Conservation (phyloP, 495 filamentous ascomycete species). For the Neurospora sp. region DNA sequence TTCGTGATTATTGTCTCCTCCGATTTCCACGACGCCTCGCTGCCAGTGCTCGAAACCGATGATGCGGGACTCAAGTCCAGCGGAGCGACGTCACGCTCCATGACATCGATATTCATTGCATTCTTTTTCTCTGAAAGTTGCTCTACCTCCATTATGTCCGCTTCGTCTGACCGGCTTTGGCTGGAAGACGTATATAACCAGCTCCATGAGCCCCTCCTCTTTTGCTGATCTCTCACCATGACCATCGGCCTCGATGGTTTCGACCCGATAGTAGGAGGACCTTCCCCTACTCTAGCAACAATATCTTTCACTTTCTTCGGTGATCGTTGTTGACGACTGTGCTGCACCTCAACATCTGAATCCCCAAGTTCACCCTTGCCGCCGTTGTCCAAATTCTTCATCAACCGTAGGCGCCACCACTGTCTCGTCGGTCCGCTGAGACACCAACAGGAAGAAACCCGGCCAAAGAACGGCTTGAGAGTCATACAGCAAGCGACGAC, state of each 20-base stretch:
- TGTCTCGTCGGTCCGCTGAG: background rate
- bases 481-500: constrained; percentile 26
- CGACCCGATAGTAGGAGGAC: constrained; percentile 9
- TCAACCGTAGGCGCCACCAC: background rate
- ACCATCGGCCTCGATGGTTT: background rate
- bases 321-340: background rate
- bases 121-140: background rate
- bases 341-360: background rate
- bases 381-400: background rate
- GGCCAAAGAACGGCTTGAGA: constrained; percentile 16
- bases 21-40: background rate
- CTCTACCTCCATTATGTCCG: background rate
- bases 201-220: background rate
- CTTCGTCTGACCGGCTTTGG: background rate
- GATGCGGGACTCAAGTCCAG: background rate
- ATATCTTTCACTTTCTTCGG: background rate
- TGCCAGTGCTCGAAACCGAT: background rate
- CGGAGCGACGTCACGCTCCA: background rate
- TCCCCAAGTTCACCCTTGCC: background rate
- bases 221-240: background rate
- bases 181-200: background rate
- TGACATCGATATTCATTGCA: background rate
- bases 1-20: background rate
- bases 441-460: background rate
- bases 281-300: background rate